phyloP scores from a whole-genome alignment of 148 eudicot species.

The Vaccinium myrtillus region DNA sequence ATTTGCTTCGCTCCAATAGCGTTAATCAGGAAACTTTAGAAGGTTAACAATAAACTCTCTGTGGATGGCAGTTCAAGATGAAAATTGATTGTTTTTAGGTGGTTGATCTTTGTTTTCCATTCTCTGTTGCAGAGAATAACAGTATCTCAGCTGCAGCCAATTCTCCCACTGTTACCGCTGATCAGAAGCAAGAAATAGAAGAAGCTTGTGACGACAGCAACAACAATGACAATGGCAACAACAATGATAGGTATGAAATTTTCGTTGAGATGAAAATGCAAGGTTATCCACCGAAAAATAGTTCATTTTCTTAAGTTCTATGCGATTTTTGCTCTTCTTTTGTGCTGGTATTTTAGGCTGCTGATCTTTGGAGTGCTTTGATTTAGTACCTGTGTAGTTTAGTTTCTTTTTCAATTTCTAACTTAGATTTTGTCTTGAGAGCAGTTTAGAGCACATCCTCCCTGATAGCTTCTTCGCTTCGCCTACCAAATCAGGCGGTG shows the following conservation, averaged over 20 bases:
- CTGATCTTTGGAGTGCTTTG: background rate
- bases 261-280: background rate
- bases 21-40: slow-evolving; percentile 35
- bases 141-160: slow-evolving; percentile 18
- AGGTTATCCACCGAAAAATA: too few species aligned
- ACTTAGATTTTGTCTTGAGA: background rate
- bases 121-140: slow-evolving; percentile 34
- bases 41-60: slow-evolving; percentile 34
- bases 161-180: slow-evolving; percentile 29
- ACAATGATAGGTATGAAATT: slow-evolving; percentile 47
- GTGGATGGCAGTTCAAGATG: background rate
- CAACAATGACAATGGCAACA: slow-evolving; percentile 24
- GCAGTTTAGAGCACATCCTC: slow-evolving; percentile 84
- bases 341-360: background rate
- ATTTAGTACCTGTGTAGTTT: slow-evolving; percentile 3
- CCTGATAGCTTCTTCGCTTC: slow-evolving; percentile 85
- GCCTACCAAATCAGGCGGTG: slow-evolving; percentile 60
- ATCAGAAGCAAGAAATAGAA: slow-evolving; percentile 33
- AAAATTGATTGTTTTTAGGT: background rate
- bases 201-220: slow-evolving; percentile 26
- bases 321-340: background rate
- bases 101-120: background rate
- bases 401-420: background rate
- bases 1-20: slow-evolving; percentile 23
- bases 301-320: background rate